Evolutionary conservation across 768 basidiomycete species (phyloP), one percentile per base, ranked within the genome.

Genomic region (Rhodotorula toruloides): DNA sequence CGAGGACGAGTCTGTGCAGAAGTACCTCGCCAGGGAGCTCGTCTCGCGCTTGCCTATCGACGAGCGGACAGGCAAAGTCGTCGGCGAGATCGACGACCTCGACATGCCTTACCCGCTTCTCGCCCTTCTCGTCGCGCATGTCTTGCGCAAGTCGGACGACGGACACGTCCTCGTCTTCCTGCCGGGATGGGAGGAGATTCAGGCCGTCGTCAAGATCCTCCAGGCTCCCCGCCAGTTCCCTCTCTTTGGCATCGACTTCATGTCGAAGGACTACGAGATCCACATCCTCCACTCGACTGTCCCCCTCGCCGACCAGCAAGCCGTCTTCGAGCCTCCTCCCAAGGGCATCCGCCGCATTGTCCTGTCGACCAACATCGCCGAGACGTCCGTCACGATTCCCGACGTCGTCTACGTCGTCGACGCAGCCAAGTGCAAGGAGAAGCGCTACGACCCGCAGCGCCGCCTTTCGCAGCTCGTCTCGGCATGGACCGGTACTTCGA

Each of bases 151-250:
- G 46, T 86, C 91, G 0, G 81, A 86, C 42, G 87, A 88, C 31
- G 92, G 92, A 5, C 90, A 93, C 74, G 86, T 91, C 49, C 82
- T 94, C 53, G 90, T 92, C 29, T 94, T 96, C 81, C 78, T 92
- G 16, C 88, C 90, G n/a, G 91, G 91, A 31, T 90, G 88, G 87
- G 90, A 94, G 32, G 91, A 94, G 73, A 96, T 98, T 57, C 81
- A 82, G 56, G 79, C 82, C 11, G 84, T 90, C 19, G 85, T 90
- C 69, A 83, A 84, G 64, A 78, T 82, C 31, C 80, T 93, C n/a
- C 77, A 81, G 54, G 79, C 81, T 19, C 81, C 82, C 1, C 72
- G 76, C 9, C 80, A 81, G 22, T 80, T 81, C 32, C 76, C 76
- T 9, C 76, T 78, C 6, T 78, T 90, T 44, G 82, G 83, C 19